These are phyloP conservation scores for Fusarium newnesense DNA, from an alignment of 2,329 filamentous ascomycete genomes.

Conservation along the genomic window DNA sequence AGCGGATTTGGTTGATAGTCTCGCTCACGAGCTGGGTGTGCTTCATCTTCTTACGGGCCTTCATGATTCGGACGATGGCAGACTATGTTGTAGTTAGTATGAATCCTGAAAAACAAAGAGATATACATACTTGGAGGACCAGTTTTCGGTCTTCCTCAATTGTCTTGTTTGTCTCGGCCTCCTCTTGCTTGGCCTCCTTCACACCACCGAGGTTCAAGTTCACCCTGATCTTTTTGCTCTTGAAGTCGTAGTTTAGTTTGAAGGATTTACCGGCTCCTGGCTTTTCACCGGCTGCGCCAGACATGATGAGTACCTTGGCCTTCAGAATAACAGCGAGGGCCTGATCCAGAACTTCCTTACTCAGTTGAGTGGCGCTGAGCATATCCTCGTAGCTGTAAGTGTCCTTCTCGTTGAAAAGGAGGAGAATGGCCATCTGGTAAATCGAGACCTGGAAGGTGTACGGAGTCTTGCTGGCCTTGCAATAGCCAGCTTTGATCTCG, in stretches of 20 bases:
- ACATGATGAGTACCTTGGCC: slow-evolving; percentile 85
- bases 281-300: slow-evolving; percentile 75
- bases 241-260: slow-evolving; percentile 92
- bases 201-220: slow-evolving; percentile 96
- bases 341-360: slow-evolving; percentile 85
- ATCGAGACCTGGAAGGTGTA: slow-evolving; percentile 98
- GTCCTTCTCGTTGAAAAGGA: slow-evolving; percentile 94
- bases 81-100: slow-evolving; percentile 68
- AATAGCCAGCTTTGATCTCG: slow-evolving; percentile 93
- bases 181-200: slow-evolving; percentile 95
- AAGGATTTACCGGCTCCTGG: slow-evolving; percentile 82
- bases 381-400: slow-evolving; percentile 90
- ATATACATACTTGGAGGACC: slow-evolving; percentile 85
- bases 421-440: slow-evolving; percentile 95
- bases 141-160: slow-evolving; percentile 98
- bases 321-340: slow-evolving; percentile 89
- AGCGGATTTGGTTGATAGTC: slow-evolving; percentile 94
- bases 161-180: slow-evolving; percentile 98
- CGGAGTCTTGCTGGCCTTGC: slow-evolving; percentile 87
- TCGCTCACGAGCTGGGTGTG: slow-evolving; percentile 93
- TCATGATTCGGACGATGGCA: slow-evolving; percentile 99
- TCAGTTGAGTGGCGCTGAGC: slow-evolving; percentile 80
- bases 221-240: slow-evolving; percentile 97
- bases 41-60: slow-evolving; percentile 99
- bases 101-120: background rate